phyloP scores from a whole-genome alignment of 768 basidiomycete species.

The Suillus clintonianus region DNA sequence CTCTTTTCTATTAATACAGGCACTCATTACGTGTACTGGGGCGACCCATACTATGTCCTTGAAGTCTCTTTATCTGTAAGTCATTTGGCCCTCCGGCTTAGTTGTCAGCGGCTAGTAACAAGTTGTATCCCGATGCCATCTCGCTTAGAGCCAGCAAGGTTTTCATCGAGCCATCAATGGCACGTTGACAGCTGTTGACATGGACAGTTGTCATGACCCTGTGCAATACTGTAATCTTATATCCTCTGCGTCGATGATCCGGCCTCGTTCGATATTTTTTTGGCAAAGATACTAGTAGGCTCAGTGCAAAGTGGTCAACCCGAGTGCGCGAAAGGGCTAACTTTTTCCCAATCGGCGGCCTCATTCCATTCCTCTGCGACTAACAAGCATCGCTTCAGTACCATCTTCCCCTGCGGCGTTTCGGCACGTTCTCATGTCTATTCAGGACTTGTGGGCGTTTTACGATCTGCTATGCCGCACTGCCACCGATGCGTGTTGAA shows the following conservation, averaged over 20 bases:
- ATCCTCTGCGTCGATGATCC: background rate
- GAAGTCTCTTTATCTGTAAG: too few relatives aligned
- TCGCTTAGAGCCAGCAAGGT: background rate
- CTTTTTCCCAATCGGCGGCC: background rate
- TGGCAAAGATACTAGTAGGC: background rate
- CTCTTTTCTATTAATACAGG: too few relatives aligned
- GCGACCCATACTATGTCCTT: too few relatives aligned
- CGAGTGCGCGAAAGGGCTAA: background rate
- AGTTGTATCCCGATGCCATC: background rate
- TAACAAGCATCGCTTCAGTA: background rate
- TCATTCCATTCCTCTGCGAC: background rate
- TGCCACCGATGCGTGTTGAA: too few relatives aligned
- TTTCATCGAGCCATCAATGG: background rate
- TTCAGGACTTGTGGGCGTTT: background rate
- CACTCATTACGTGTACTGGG: too few relatives aligned
- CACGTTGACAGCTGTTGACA: background rate
- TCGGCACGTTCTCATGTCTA: background rate
- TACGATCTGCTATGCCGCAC: too few relatives aligned
- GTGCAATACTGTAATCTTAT: too few relatives aligned
- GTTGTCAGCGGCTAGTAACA: too few relatives aligned
- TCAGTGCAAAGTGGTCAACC: background rate
- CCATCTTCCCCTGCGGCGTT: background rate
- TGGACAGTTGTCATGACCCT: background rate
- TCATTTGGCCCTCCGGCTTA: too few relatives aligned
- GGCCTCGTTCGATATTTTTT: background rate